Percentiles rank a stretch among this genome's conserved stretches.
Evolutionary conservation across 2,329 filamentous ascomycete genomes (phyloP).

Genomic region (Xylaria sp.): DNA sequence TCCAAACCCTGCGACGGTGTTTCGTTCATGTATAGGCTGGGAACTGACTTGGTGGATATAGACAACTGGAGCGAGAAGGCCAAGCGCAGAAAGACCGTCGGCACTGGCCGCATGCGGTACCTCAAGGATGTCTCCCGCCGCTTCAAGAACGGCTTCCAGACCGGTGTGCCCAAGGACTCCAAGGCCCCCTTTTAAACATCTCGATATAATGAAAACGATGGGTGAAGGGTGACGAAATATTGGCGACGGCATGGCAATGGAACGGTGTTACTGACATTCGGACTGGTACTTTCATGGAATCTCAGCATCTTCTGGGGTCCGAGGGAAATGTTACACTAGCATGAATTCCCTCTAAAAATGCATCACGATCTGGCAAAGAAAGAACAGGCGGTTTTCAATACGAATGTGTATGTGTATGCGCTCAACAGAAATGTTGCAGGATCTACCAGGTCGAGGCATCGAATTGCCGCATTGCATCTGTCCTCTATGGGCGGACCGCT

Average conservation of each 20-base stretch:
- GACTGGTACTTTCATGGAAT: constrained; percentile 50
- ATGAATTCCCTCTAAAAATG: constrained; percentile 46
- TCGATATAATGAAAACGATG: constrained; percentile 46
- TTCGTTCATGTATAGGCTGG: constrained; percentile 4
- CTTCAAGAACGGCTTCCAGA: constrained; percentile 99
- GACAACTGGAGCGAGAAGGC: constrained; percentile 99
- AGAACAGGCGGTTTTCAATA: constrained; percentile 33
- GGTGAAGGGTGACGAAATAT: constrained; percentile 50
- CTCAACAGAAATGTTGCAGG: constrained; percentile 14
- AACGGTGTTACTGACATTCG: constrained; percentile 51
- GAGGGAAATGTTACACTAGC: constrained; percentile 49
- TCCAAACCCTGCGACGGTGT: constrained; percentile 9
- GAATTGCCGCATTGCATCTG: constrained; percentile 26
- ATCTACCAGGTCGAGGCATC: constrained; percentile 10
- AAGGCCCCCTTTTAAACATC: constrained; percentile 64
- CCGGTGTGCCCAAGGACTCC: constrained; percentile 79
- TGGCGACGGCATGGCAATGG: constrained; percentile 51
- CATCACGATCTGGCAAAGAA: constrained; percentile 50
- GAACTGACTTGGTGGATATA: constrained; percentile 55
- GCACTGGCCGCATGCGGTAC: constrained; percentile 94
- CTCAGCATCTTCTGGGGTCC: constrained; percentile 44
- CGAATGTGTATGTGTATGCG: constrained; percentile 34
- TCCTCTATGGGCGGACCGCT: constrained; percentile 11
- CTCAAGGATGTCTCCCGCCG: constrained; percentile 91
- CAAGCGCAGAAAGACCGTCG: constrained; percentile 99